These are phyloP conservation scores for Cryphonectria carpinicola DNA, from an alignment of 2,329 filamentous ascomycete genomes.

Conservation along the genomic window DNA sequence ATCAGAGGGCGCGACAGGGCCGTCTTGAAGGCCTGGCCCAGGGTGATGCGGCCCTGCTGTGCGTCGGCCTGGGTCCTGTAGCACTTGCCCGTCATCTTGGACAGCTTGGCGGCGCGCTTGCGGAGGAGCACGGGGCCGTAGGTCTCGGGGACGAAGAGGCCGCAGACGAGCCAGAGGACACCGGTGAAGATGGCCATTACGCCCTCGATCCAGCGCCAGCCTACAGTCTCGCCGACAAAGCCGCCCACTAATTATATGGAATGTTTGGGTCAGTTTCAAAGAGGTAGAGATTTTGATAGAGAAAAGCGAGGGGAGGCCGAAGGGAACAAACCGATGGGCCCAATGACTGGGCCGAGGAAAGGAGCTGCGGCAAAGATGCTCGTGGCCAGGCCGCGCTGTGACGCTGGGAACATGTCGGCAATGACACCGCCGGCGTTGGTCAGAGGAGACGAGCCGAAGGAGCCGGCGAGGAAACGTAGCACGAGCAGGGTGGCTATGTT, in stretches of 20 bases:
- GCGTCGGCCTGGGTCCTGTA: constrained; percentile 56
- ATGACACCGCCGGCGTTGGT: constrained; percentile 67
- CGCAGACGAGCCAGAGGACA: constrained; percentile 57
- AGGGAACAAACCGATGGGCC: constrained; percentile 35
- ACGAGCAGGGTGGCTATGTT: constrained; percentile 65
- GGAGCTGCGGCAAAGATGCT: constrained; percentile 65
- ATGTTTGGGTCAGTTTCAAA: constrained; percentile 27
- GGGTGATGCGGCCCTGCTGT: constrained; percentile 45
- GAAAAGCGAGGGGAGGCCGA: no score
- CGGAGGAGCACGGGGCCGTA: constrained; percentile 62
- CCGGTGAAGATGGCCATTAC: constrained; percentile 66
- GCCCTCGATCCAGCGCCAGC: constrained; percentile 69
- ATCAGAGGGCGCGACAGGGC: constrained; percentile 67
- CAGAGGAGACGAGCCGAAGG: constrained; percentile 65
- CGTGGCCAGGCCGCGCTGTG: constrained; percentile 60
- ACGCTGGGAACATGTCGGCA: constrained; percentile 63
- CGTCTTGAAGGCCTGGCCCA: constrained; percentile 56
- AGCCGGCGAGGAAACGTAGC: constrained; percentile 70
- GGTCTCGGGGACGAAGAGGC: constrained; percentile 60
- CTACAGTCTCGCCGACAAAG: constrained; percentile 61
- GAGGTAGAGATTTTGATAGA: constrained; percentile 35
- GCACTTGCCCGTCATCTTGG: constrained; percentile 55
- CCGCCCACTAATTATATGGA: constrained; percentile 49
- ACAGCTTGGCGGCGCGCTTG: constrained; percentile 54
- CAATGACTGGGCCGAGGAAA: constrained; percentile 63